Conservation (phyloP, 768 basidiomycete genomes). For the Strobilomyces echinocephalus region DNA sequence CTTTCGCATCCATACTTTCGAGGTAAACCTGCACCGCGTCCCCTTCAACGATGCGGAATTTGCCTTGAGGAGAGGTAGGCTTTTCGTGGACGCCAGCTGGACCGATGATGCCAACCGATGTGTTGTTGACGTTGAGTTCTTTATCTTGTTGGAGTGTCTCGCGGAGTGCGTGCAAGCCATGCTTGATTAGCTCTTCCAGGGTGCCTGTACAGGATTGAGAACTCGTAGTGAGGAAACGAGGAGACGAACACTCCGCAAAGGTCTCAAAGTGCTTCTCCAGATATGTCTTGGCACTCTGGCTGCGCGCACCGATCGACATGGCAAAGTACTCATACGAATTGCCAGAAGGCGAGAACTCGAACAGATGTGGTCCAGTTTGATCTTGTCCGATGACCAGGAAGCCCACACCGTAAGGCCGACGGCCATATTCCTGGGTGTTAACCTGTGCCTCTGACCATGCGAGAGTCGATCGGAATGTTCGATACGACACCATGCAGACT, state of each 20-base stretch:
- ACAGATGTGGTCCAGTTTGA: constrained; percentile 94
- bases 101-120: constrained; percentile 91
- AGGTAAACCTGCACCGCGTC: constrained; percentile 71
- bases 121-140: constrained; percentile 88
- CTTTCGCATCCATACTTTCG: constrained; percentile 73
- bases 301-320: constrained; percentile 96
- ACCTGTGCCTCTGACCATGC: constrained; percentile 80
- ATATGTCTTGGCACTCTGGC: constrained; percentile 98
- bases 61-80: constrained; percentile 45
- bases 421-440: constrained; percentile 97
- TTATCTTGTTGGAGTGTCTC: constrained; percentile 99
- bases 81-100: constrained; percentile 58
- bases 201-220: constrained; percentile 39
- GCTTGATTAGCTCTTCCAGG: constrained; percentile 83
- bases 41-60: constrained; percentile 88
- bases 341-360: constrained; percentile 97
- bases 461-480: constrained; percentile 2
- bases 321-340: constrained; percentile 98
- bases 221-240: background rate
- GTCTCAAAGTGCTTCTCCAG: constrained; percentile 89
- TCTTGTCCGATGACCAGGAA: constrained; percentile 97
- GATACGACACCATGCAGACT: constrained; percentile 29
- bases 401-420: constrained; percentile 96
- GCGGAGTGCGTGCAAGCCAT: constrained; percentile 90
- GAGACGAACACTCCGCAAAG: constrained; percentile 73